phyloP scores from a whole-genome alignment of 139 green algal genomes.

The Closterium sp. region DNA sequence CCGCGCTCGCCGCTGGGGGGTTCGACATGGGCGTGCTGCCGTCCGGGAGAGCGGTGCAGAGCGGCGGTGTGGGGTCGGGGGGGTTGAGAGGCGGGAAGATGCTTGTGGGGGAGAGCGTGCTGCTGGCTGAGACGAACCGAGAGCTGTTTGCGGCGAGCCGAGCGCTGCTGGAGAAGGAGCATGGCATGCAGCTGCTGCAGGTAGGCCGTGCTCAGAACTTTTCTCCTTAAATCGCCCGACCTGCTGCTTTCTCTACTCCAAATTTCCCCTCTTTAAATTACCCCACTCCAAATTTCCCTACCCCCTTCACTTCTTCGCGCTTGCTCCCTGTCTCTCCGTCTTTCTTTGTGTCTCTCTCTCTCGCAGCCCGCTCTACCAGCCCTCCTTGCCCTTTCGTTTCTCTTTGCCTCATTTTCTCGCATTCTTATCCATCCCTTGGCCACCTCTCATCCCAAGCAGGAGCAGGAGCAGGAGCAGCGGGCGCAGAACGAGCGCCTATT shows the following conservation, averaged over 20 bases:
- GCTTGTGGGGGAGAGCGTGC: conserved; percentile 22
- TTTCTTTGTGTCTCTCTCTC: neutral
- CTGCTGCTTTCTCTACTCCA: too few relatives aligned
- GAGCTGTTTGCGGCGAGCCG: conserved; percentile 37
- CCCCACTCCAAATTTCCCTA: too few relatives aligned
- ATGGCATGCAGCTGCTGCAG: conserved; percentile 17
- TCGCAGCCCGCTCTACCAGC: too few relatives aligned
- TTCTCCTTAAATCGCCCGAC: too few relatives aligned
- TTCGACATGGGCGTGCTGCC: neutral
- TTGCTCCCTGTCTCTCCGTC: too few relatives aligned
- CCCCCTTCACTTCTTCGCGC: too few relatives aligned
- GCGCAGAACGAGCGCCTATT: neutral
- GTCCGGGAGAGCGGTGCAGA: neutral
- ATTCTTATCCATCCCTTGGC: neutral
- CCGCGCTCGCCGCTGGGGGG: neutral
- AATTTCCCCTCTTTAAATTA: too few relatives aligned
- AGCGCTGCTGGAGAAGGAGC: conserved; percentile 31
- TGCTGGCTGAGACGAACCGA: conserved; percentile 29
- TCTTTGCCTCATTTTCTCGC: neutral
- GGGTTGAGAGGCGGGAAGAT: neutral
- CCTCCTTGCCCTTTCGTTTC: neutral
- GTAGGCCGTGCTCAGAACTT: neutral
- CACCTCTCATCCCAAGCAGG: neutral
- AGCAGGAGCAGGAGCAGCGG: neutral
- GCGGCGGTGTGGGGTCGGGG: neutral